Conservation (phyloP, 805 yeast species). For the Saccharomycopsis guyanensis region DNA sequence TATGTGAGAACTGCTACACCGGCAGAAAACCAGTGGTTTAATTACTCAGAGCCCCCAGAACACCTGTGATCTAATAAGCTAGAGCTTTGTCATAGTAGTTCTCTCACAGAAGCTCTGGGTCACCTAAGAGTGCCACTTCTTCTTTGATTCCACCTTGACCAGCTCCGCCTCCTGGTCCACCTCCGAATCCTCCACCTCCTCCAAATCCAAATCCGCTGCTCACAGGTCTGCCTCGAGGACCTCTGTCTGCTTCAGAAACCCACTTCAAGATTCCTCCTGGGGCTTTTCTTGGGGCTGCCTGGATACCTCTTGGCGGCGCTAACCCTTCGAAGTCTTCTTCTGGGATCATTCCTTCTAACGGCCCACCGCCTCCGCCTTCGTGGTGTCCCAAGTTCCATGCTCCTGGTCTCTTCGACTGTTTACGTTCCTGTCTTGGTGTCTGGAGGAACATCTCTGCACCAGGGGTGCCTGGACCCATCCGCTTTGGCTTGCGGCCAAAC, state of each 20-base stretch:
- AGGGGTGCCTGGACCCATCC: not conserved
- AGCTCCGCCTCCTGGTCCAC: slow-evolving; percentile 2
- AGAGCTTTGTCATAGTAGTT: no score
- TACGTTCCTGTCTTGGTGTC: not conserved
- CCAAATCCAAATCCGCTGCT: slow-evolving; percentile 21
- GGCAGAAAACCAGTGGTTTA: no score
- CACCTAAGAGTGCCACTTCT: not conserved
- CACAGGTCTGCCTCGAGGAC: slow-evolving; percentile 2
- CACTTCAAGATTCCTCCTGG: slow-evolving; percentile 22
- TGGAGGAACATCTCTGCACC: not conserved
- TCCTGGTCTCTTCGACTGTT: not conserved
- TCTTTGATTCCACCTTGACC: not conserved
- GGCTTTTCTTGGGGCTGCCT: slow-evolving; percentile 23
- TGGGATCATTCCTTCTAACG: not conserved
- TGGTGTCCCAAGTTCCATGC: not conserved
- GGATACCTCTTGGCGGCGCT: not conserved
- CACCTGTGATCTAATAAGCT: no score
- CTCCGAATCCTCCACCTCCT: slow-evolving; percentile 24
- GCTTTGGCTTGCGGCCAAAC: slow-evolving; percentile 1
- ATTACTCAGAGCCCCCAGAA: no score
- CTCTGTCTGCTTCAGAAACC: slow-evolving; percentile 15
- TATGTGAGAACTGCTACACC: no score
- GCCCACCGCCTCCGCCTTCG: not conserved
- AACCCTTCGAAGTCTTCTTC: slow-evolving; percentile 3
- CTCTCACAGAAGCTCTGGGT: not conserved